A percentile compares a stretch with the other conserved stretches of the same genome.
Evolutionary conservation across 768 basidiomycete species (phyloP).

Genomic region (Tricholoma flavovirens): DNA sequence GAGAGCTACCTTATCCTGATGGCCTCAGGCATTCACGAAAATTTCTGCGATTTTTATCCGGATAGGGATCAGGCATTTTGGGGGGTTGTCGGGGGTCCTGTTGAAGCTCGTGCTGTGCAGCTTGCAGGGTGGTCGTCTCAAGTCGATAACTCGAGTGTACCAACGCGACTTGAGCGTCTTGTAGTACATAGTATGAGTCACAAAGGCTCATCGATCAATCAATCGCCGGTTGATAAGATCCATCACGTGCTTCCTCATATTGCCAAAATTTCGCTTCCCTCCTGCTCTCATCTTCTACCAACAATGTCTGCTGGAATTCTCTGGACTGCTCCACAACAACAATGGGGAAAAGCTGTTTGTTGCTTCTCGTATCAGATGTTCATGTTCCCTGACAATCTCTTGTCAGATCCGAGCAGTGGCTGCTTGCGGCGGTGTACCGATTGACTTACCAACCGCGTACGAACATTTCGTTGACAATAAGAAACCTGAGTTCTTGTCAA

Average conservation of each 20-base stretch:
- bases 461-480: slow-evolving; percentile 62
- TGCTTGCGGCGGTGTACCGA: slow-evolving; percentile 50
- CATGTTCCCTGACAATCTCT: background rate
- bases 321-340: background rate
- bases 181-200: no score
- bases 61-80: no score
- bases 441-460: slow-evolving; percentile 51
- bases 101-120: no score
- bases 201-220: background rate
- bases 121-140: no score
- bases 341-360: background rate
- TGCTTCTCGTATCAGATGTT: background rate
- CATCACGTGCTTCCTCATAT: background rate
- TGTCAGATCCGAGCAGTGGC: slow-evolving; percentile 47
- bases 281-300: background rate
- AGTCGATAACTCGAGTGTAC: no score
- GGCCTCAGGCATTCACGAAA: no score
- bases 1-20: no score
- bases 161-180: no score
- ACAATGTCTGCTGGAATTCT: slow-evolving; percentile 1
- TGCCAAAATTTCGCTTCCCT: background rate
- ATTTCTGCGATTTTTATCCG: no score
- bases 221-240: background rate
- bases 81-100: no score
- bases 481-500: slow-evolving; percentile 59